A percentile compares a stretch with the other conserved stretches of the same genome.
Conservation (phyloP, 306 rosid species). For the Casuarina cunninghamiana region DNA sequence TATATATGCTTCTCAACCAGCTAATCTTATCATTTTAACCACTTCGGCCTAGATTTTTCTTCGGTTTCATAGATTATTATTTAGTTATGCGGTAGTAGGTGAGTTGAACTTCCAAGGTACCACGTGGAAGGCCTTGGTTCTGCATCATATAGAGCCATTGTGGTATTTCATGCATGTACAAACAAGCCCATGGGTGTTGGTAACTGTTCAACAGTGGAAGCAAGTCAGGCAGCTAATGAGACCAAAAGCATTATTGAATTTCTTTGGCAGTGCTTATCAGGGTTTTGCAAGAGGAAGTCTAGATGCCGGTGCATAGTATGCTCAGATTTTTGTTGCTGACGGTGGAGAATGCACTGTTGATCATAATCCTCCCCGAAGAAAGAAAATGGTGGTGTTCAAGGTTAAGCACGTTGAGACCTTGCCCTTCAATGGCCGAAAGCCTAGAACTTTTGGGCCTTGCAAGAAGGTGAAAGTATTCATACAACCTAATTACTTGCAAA, state of each 20-base stretch:
- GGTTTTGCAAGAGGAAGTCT: slow-evolving; percentile 99
- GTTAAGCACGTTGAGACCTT: too few species aligned
- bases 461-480: too few species aligned
- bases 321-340: slow-evolving; percentile 89
- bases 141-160: slow-evolving; percentile 86
- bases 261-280: slow-evolving; percentile 99
- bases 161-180: slow-evolving; percentile 95
- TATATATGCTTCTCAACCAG: too few species aligned
- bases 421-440: too few species aligned
- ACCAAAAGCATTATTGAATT: slow-evolving; percentile 74
- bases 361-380: slow-evolving; percentile 20
- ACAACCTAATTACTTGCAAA: too few species aligned
- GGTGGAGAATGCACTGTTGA: slow-evolving; percentile 85
- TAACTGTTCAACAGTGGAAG: slow-evolving; percentile 93
- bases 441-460: too few species aligned
- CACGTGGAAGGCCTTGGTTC: slow-evolving; percentile 88
- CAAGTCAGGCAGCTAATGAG: slow-evolving; percentile 83
- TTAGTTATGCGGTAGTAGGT: slow-evolving; percentile 44
- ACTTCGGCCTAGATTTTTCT: too few species aligned
- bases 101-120: slow-evolving; percentile 95
- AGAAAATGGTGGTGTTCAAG: too few species aligned
- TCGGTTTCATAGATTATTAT: too few species aligned
- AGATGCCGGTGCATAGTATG: slow-evolving; percentile 84
- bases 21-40: too few species aligned
- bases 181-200: slow-evolving; percentile 99